phyloP scores from a whole-genome alignment of 164 flowering plant genomes.

The Buxus sempervirens region DNA sequence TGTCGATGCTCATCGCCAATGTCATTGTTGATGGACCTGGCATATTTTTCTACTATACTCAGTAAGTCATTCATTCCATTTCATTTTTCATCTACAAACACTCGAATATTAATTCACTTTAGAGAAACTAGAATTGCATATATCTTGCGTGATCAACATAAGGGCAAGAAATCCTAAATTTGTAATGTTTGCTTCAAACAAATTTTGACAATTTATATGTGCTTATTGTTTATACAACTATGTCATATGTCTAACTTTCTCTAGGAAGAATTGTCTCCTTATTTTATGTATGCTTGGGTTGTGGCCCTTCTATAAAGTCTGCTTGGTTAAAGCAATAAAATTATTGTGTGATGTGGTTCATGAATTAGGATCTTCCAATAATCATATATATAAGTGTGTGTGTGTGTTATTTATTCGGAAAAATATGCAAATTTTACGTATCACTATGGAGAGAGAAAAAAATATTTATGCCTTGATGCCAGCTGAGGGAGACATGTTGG shows the following conservation, averaged over 20 bases:
- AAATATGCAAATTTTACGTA: too few species aligned
- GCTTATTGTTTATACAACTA: background rate
- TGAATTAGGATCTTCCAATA: background rate
- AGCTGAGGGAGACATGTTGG: too few species aligned
- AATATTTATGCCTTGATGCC: too few species aligned
- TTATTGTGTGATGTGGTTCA: background rate
- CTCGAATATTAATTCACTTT: background rate
- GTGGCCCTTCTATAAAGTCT: too few species aligned
- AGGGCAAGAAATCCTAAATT: too few species aligned
- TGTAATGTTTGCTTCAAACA: background rate
- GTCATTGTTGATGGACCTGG: slow-evolving; percentile 57
- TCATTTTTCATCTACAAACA: background rate
- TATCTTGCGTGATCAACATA: too few species aligned
- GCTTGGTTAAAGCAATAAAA: background rate
- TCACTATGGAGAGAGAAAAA: too few species aligned
- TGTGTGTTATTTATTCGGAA: background rate
- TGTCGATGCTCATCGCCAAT: slow-evolving; percentile 44
- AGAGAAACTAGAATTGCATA: background rate
- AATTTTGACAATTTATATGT: background rate
- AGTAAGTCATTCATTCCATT: slow-evolving; percentile 51
- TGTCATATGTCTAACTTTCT: background rate
- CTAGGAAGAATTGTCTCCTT: background rate
- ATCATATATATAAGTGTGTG: too few species aligned
- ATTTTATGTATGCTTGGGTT: too few species aligned
- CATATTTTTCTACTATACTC: slow-evolving; percentile 81